Percentiles rank a stretch among this genome's conserved stretches.
Evolutionary conservation across 2,329 filamentous ascomycete genomes (phyloP).

Genomic region (Leptographium wingfieldii): DNA sequence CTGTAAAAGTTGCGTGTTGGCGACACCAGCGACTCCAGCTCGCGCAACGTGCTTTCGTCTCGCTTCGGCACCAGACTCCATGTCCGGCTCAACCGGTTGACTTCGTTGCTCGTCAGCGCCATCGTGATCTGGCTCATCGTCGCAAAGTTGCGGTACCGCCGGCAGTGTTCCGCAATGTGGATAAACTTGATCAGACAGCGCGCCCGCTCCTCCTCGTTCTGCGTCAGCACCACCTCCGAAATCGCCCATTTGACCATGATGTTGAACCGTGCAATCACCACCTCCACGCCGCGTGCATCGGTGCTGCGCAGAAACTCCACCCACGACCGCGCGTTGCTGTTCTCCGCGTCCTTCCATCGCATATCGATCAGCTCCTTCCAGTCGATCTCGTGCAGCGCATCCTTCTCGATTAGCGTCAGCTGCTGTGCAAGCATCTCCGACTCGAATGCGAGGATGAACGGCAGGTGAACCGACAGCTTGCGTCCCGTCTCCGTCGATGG

Average conservation of each 20-base stretch:
- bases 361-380: conserved; percentile 81
- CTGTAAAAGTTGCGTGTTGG: conserved; percentile 68
- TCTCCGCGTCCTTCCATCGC: conserved; percentile 61
- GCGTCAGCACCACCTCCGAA: conserved; percentile 66
- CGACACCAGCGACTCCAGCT: conserved; percentile 61
- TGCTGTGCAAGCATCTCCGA: conserved; percentile 69
- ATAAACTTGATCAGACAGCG: conserved; percentile 70
- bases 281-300: conserved; percentile 64
- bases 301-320: conserved; percentile 65
- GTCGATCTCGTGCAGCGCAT: conserved; percentile 74
- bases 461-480: conserved; percentile 49
- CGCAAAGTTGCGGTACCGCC: conserved; percentile 68
- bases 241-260: conserved; percentile 80
- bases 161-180: conserved; percentile 66
- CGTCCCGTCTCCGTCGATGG: conserved; percentile 11
- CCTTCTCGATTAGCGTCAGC: conserved; percentile 76
- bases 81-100: conserved; percentile 53
- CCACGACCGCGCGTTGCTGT: conserved; percentile 60
- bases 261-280: conserved; percentile 78
- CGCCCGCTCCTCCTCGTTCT: conserved; percentile 58
- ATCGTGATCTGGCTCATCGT: conserved; percentile 73
- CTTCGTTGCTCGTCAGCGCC: conserved; percentile 61
- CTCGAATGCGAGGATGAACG: conserved; percentile 71
- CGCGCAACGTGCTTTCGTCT: conserved; percentile 53
- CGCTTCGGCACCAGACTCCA: conserved; percentile 56